These are phyloP conservation scores for Oryza glumipatula DNA, from an alignment of 176 grass and related monocot genomes.

Conservation along the genomic window DNA sequence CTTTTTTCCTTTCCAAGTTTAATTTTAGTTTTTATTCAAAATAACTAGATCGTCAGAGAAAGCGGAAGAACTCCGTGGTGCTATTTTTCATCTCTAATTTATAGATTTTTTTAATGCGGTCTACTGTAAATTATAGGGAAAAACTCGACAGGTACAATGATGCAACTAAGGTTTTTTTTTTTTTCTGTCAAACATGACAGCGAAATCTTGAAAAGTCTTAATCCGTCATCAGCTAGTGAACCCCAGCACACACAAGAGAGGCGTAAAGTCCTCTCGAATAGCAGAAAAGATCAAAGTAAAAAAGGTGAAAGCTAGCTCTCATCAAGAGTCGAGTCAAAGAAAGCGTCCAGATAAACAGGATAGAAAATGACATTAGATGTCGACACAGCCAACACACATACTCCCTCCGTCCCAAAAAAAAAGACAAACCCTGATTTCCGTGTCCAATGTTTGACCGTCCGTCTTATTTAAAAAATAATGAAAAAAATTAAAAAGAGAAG, in stretches of 20 bases:
- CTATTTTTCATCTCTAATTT: no score
- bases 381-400: no score
- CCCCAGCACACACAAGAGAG: neutral
- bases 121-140: no score
- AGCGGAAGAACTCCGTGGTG: no score
- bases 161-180: neutral
- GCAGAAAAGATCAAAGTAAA: conserved; percentile 18
- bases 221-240: neutral
- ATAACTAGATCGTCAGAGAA: no score
- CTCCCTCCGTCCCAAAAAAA: no score
- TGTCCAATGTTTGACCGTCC: no score
- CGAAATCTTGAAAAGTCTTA: neutral
- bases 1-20: neutral
- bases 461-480: no score
- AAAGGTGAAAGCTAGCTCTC: neutral
- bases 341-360: neutral
- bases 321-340: conserved; percentile 24
- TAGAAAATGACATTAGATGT: neutral
- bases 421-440: no score
- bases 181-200: neutral
- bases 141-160: neutral
- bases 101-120: no score
- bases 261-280: neutral
- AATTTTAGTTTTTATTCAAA: no score
- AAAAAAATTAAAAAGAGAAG: no score